Percentiles rank a stretch among this genome's conserved stretches.
Evolutionary conservation across 1,139 yeast genomes (phyloP).

Genomic region (Meyerozyma elateridarum): DNA sequence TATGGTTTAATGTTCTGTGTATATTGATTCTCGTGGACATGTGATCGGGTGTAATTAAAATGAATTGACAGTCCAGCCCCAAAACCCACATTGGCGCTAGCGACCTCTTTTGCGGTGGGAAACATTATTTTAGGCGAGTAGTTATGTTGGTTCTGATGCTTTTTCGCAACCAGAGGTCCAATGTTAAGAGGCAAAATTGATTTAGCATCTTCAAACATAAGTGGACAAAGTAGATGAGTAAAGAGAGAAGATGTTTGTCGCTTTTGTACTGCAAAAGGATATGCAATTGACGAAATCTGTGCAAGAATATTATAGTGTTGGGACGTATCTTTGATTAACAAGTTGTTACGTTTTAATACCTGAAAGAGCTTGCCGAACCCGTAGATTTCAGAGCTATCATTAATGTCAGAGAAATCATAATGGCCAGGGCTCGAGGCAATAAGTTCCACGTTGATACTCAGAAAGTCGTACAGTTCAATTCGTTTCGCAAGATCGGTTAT

Average conservation of each 20-base stretch:
- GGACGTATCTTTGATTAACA: slow-evolving; percentile 18
- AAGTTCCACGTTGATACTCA: slow-evolving; percentile 45
- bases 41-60: slow-evolving; percentile 32
- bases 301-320: slow-evolving; percentile 35
- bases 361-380: slow-evolving; percentile 53
- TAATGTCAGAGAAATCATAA: slow-evolving; percentile 14
- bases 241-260: slow-evolving; percentile 42
- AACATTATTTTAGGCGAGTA: slow-evolving; percentile 46
- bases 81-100: slow-evolving; percentile 39
- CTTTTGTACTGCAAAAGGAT: slow-evolving; percentile 37
- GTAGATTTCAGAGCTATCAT: slow-evolving; percentile 21
- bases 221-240: slow-evolving; percentile 52
- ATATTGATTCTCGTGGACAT: slow-evolving; percentile 22
- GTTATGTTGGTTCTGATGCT: slow-evolving; percentile 24
- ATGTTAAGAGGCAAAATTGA: slow-evolving; percentile 20
- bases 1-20: slow-evolving; percentile 33
- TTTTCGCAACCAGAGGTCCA: slow-evolving; percentile 22
- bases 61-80: slow-evolving; percentile 54
- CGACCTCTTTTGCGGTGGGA: slow-evolving; percentile 52
- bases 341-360: slow-evolving; percentile 28
- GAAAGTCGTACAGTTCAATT: slow-evolving; percentile 39
- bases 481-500: slow-evolving; percentile 24
- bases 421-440: slow-evolving; percentile 55
- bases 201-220: slow-evolving; percentile 19
- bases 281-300: slow-evolving; percentile 59